phyloP scores from a whole-genome alignment of 2,329 filamentous ascomycete genomes.

The Diaporthe sp. region DNA sequence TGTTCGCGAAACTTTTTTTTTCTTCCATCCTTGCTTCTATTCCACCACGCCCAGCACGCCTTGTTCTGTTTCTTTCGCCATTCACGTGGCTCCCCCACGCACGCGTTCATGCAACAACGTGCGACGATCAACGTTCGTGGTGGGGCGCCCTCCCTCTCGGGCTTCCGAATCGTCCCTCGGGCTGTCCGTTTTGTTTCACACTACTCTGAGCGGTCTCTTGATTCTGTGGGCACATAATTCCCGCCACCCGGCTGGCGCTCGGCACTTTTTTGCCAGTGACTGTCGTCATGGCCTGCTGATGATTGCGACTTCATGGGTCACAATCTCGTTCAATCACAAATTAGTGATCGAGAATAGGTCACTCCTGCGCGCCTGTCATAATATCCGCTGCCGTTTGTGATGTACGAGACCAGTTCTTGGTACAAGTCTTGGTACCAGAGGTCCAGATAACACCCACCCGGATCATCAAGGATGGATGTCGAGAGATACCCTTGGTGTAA shows the following conservation, averaged over 20 bases:
- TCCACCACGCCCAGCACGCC: neutral
- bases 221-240: constrained; percentile 12
- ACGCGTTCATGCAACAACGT: neutral
- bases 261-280: neutral
- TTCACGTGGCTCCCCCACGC: constrained; percentile 26
- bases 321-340: neutral
- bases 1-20: constrained; percentile 5
- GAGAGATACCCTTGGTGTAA: neutral
- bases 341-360: neutral
- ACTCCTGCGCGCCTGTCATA: neutral
- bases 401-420: neutral
- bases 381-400: neutral
- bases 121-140: constrained; percentile 1
- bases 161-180: neutral
- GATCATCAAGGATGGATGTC: neutral
- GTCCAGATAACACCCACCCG: neutral
- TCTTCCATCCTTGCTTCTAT: neutral
- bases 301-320: neutral
- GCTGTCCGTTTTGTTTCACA: constrained; percentile 21
- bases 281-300: neutral
- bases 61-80: neutral
- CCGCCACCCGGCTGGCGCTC: neutral
- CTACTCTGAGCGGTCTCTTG: neutral
- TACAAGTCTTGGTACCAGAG: neutral
- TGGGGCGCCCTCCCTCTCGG: neutral